Base-by-base conservation (phyloP, 345 rosid genomes). In the Eucalyptus pumila region DNA sequence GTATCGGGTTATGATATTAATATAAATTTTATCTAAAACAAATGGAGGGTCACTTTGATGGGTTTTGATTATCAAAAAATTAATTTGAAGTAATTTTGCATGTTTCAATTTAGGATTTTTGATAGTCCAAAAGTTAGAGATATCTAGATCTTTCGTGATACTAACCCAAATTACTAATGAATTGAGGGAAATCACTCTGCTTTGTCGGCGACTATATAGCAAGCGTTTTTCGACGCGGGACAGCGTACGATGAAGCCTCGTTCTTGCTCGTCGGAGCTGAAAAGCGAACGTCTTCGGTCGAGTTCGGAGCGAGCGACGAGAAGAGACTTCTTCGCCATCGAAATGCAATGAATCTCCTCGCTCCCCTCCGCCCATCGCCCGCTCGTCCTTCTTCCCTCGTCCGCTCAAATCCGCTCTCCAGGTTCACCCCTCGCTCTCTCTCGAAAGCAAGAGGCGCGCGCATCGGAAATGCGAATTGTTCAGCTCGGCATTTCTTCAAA, bases 321-420 rank as follows among this genome's bases (percentile, higher is more conserved):
- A 40, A 37, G 47, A 21, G 47, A 40, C 83, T 40, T 40, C 30
- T 24, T 44, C 47, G 5, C 85, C 85, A 40, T 76, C 85, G 26
- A 40, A 50, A 65, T 86, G 85, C 62, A 27, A 95, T 96, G 97
- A 91, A 90, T 88, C 86, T 89, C 47, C 86, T 89, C 24, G 80
- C 91, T 80, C 51, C 91, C 23, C 72, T 88, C 80, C 65, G 58
- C 16, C 16, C 60, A 85, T 91, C 67, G 47, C 90, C 30, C 89
- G 92, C 67, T 87, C 93, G 80, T 50, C 40, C 89, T 89, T 90
- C 89, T 89, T 90, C 90, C 67, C 76, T 52, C n/a, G 8, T 87
- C 91, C 51, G 88, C 92, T 40, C 92, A 94, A 90, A 92, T 90
- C 60, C 90, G 51, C 89, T 91, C 94, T 27, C 91, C 90, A 93